Conservation (phyloP, 1,284 basidiomycete species). For the Anthracocystis setariae region DNA sequence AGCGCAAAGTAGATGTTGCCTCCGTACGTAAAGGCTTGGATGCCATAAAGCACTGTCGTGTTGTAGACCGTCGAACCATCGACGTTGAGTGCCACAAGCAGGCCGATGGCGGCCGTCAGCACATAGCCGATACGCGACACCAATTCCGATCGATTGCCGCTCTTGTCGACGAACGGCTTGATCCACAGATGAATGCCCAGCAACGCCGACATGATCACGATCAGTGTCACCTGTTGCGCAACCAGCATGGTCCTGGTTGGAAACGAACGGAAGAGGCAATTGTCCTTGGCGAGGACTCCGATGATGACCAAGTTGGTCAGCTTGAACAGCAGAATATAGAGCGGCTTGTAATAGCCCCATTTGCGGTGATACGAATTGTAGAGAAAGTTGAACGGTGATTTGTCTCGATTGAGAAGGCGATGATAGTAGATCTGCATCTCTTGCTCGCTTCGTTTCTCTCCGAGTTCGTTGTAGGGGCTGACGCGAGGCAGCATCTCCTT, state of each 20-base stretch:
- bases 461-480: conserved; percentile 78
- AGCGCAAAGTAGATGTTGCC: conserved; percentile 62
- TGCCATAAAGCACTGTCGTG: conserved; percentile 57
- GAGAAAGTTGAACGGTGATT: conserved; percentile 77
- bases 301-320: conserved; percentile 76
- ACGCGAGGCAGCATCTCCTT: conserved; percentile 74
- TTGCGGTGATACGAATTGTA: conserved; percentile 73
- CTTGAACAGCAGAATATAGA: conserved; percentile 72
- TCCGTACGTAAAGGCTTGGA: conserved; percentile 45
- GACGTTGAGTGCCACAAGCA: conserved; percentile 69
- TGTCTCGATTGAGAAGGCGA: conserved; percentile 75
- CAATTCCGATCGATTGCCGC: conserved; percentile 82
- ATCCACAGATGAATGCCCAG: conserved; percentile 71
- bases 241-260: conserved; percentile 72
- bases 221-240: conserved; percentile 76
- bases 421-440: conserved; percentile 81
- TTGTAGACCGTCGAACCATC: conserved; percentile 56
- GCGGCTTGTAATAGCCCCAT: conserved; percentile 65
- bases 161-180: conserved; percentile 77
- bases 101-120: conserved; percentile 74
- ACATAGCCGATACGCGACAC: conserved; percentile 78
- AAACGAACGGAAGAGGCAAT: conserved; percentile 77
- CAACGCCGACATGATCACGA: conserved; percentile 74
- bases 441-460: conserved; percentile 71
- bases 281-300: conserved; percentile 75